Percentiles rank a stretch among this genome's conserved stretches.
phyloP scores from a whole-genome alignment of 768 basidiomycete species.

The Wakefieldia striispora region DNA sequence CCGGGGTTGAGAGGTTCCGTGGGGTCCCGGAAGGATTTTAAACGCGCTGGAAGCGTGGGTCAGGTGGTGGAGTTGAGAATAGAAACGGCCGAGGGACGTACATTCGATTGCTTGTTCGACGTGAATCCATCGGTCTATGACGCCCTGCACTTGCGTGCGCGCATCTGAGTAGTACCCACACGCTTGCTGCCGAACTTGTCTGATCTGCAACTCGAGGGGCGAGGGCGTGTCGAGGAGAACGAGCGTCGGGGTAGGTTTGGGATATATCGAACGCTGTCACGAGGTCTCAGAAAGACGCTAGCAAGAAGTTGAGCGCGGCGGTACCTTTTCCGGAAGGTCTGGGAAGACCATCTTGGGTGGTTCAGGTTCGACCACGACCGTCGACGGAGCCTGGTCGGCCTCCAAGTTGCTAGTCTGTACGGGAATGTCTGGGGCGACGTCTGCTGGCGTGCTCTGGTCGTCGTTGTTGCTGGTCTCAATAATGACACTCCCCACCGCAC shows the following conservation, averaged over 20 bases:
- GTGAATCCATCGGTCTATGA: conserved; percentile 80
- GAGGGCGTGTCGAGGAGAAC: conserved; percentile 74
- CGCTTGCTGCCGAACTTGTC: conserved; percentile 58
- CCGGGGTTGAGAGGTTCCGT: conserved; percentile 86
- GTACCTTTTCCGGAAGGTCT: conserved; percentile 25
- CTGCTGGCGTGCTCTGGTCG: conserved; percentile 3
- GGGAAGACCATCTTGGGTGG: conserved; percentile 11
- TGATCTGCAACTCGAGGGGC: conserved; percentile 74
- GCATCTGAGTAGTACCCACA: conserved; percentile 56
- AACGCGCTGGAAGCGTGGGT: conserved; percentile 49
- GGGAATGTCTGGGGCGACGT: background rate
- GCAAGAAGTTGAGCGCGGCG: background rate
- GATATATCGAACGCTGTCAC: conserved; percentile 83
- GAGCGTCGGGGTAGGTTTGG: conserved; percentile 55
- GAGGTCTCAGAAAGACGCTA: too few relatives aligned
- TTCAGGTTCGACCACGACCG: conserved; percentile 7
- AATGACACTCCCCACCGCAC: conserved; percentile 16
- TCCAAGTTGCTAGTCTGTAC: background rate
- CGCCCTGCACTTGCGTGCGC: conserved; percentile 65
- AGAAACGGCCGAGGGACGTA: conserved; percentile 41
- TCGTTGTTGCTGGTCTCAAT: conserved; percentile 9
- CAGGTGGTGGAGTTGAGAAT: background rate
- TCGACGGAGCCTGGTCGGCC: background rate
- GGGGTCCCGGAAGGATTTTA: conserved; percentile 78
- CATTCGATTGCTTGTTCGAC: conserved; percentile 85